Evolutionary conservation across 139 green algal species (phyloP).

Genomic region (Coccomyxa sp.): DNA sequence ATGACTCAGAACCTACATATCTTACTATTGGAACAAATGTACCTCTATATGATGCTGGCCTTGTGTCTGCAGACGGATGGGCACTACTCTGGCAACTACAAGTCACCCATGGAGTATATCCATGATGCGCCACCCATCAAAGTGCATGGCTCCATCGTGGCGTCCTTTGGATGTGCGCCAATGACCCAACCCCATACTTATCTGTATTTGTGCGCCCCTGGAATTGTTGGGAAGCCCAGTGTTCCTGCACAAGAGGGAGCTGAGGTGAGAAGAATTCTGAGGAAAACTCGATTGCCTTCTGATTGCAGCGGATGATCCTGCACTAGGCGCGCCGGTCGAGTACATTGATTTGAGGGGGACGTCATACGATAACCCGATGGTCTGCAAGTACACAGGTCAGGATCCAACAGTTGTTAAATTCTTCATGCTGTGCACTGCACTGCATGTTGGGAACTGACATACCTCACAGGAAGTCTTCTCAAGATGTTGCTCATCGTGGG

Average conservation of each 20-base stretch:
- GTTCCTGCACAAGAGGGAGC: neutral
- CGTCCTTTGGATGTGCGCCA: constrained; percentile 62
- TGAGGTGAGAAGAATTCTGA: neutral
- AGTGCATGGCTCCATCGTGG: constrained; percentile 68
- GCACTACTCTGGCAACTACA: constrained; percentile 35
- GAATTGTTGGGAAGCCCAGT: too few relatives aligned
- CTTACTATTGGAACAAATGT: neutral
- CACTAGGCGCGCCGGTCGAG: constrained; percentile 79
- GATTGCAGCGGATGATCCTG: constrained; percentile 63
- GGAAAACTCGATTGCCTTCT: neutral
- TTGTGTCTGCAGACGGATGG: neutral
- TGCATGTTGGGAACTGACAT: neutral
- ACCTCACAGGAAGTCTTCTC: neutral
- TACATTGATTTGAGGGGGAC: constrained; percentile 89
- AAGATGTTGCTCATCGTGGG: too few relatives aligned
- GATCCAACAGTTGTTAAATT: neutral
- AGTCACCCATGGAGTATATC: constrained; percentile 78
- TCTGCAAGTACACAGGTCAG: constrained; percentile 94
- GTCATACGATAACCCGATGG: constrained; percentile 71
- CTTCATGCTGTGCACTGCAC: neutral
- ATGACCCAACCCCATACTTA: too few relatives aligned
- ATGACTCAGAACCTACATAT: too few relatives aligned
- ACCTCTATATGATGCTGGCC: neutral
- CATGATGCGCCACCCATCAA: constrained; percentile 70
- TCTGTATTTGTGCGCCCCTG: constrained; percentile 7